These are phyloP conservation scores for Ballota nigra DNA, from an alignment of 257 asterid species.

Conservation along the genomic window DNA sequence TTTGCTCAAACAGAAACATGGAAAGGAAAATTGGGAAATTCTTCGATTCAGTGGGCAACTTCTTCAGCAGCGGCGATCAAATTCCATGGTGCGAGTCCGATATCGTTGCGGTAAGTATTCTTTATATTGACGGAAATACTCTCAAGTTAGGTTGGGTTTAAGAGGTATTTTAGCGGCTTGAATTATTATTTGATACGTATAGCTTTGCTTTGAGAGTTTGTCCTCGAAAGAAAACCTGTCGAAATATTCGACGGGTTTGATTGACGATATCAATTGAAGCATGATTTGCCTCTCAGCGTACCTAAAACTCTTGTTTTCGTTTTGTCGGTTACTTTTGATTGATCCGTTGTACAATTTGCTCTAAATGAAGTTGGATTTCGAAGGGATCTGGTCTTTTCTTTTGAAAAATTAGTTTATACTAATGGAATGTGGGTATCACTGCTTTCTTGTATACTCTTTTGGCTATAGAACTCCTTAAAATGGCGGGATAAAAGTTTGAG, in stretches of 20 bases:
- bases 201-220: not conserved
- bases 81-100: conserved; percentile 83
- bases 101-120: conserved; percentile 52
- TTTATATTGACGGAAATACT: not conserved
- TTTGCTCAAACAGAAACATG: conserved; percentile 30
- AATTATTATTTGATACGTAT: not conserved
- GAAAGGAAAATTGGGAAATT: conserved; percentile 60
- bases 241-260: too few relatives aligned
- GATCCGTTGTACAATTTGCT: not conserved
- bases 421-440: not conserved
- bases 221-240: too few relatives aligned
- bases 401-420: not conserved
- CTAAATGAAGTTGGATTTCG: not conserved
- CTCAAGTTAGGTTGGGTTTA: conserved; percentile 22
- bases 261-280: too few relatives aligned
- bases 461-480: too few relatives aligned
- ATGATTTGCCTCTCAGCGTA: too few relatives aligned
- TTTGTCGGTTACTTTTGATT: conserved; percentile 14
- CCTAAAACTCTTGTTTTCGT: too few relatives aligned
- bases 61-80: conserved; percentile 75
- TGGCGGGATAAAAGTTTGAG: too few relatives aligned
- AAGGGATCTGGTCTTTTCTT: not conserved
- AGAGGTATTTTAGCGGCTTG: not conserved
- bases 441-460: conserved; percentile 2
- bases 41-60: conserved; percentile 59